Base-by-base conservation (phyloP, 768 basidiomycete genomes). In the Russula sp. region DNA sequence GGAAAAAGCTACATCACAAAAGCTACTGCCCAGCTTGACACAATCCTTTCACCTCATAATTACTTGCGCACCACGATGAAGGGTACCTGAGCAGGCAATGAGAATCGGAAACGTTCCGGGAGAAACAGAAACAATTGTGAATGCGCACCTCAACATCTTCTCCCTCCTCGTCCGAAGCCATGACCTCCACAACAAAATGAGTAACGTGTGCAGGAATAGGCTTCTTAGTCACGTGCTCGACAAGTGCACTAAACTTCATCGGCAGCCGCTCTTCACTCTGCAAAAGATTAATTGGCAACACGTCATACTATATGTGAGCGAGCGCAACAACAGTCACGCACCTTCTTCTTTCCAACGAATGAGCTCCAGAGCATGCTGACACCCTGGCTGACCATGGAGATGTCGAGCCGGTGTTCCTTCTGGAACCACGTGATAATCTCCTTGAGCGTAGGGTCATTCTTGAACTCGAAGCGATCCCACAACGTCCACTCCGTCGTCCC, bases 321-420 rank as follows among this genome's bases (percentile, higher is more conserved):
- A 47, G 60, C 18, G 22, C 41, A 46, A 35, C 16, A 36, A 45
- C 25, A 46, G 22, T 36, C 47, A 71, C 80, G 36, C 45, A 90
- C 95, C 88, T 98, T 98, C 79, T 92, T 92, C 77, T 87, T 90
- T 58, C 86, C 88, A 56, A 92, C 81, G 74, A 96, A 99, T 38
- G 90, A 86, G 64, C 91, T 94, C 93, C 95, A 98, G 36, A 98
- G 78, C 95, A 98, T 96, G 70, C 93, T 94, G 38, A 98, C 95
- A 45, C 94, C 96, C 72, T 93, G 90, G 70, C 91, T 94, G 64
- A 98, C 91, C 97, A 99, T 99, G 55, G 84, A 85, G 55, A 98
- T 79, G 41, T 93, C 87, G 38, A 98, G 84, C 36, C 86, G 85
- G 73, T 98, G 90, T 61, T 88, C 81, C 52, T 79, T 79, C 76